Base-by-base conservation (phyloP, 2,329 filamentous ascomycete genomes). In the Cordyceps tenuipes region DNA sequence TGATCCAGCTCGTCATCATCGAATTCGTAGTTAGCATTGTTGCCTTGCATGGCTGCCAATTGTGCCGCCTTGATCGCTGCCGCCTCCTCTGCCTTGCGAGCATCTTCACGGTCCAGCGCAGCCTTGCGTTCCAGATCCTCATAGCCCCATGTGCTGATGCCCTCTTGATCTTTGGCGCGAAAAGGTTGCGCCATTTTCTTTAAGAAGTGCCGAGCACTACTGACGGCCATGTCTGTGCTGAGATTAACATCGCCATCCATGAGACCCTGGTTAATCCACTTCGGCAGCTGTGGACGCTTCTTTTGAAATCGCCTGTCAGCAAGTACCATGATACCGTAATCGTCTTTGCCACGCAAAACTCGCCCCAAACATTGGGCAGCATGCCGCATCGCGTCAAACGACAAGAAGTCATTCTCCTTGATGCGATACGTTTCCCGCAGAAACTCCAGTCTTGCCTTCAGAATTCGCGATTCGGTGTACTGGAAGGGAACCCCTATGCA, bases 321-420 rank as follows among this genome's bases (percentile, higher is more conserved):
- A 31, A 99, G 80, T 5, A 99, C 93, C 94, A 99, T 99, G 78
- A 99, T 90, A n/a, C 94, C 94, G 73, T 99, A 99, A 73, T 99
- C 94, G 70, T 99, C 95, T 73, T 99, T 99, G 26, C 94, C 94
- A 67, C 94, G 83, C 63, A 99, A 78, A 48, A 99, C 94, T 70
- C 94, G 92, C 15, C 94, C 95, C 1, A 99, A 79, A 69, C 94
- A 99, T 71, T 99, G 94, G 0, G 94, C 93, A 15, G 94, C 94
- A 71, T 99, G 94, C n/a, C 94, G 86, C 93, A 99, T 99, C 23
- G 94, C 94, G 70, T 99, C 94, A 79, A 99, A 99, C 21, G 94
- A 97, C 10, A 99, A 77, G 70, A 99, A 99, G 70, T 99, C 95
- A 66, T 96, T 96, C 72, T 97, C 94, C 62, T 90, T 86, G 72